A percentile compares a stretch with the other conserved stretches of the same genome.
These are phyloP conservation scores for Malus sylvestris DNA, from an alignment of 306 rosid species.

Conservation along the genomic window DNA sequence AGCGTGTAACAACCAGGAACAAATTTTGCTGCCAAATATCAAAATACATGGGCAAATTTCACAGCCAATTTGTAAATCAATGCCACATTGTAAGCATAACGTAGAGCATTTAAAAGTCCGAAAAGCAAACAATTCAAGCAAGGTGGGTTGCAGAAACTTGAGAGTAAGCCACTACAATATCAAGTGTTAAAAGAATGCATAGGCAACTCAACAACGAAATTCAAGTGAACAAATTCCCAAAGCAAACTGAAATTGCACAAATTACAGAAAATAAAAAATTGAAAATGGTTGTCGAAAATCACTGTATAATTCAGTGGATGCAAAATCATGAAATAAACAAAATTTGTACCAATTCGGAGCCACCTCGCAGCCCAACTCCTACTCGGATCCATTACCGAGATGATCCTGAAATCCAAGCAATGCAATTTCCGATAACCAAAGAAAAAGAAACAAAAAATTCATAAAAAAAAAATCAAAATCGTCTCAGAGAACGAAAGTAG, in stretches of 20 bases:
- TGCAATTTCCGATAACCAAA: not conserved
- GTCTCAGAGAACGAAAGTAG: not conserved
- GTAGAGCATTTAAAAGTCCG: not conserved
- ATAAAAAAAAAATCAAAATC: not conserved
- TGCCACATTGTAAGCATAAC: no score
- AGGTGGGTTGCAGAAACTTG: not conserved
- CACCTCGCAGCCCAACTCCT: conserved; percentile 95
- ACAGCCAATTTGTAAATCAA: no score
- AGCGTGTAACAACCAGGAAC: conserved; percentile 92
- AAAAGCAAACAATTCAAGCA: not conserved
- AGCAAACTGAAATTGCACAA: not conserved
- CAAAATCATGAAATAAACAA: not conserved
- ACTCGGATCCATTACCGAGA: conserved; percentile 87
- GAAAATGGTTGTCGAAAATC: not conserved
- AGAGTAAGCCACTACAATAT: not conserved
- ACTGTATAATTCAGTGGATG: not conserved
- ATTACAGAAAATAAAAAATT: not conserved
- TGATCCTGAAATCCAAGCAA: conserved; percentile 35
- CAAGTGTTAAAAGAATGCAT: not conserved
- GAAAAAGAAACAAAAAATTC: not conserved
- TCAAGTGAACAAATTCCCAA: not conserved
- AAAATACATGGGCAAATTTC: not conserved
- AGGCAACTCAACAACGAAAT: not conserved
- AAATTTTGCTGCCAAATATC: conserved; percentile 47
- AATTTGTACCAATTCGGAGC: conserved; percentile 63